phyloP scores from a whole-genome alignment of 2,329 filamentous ascomycete species.

The Fusarium pseudoanthophilum region DNA sequence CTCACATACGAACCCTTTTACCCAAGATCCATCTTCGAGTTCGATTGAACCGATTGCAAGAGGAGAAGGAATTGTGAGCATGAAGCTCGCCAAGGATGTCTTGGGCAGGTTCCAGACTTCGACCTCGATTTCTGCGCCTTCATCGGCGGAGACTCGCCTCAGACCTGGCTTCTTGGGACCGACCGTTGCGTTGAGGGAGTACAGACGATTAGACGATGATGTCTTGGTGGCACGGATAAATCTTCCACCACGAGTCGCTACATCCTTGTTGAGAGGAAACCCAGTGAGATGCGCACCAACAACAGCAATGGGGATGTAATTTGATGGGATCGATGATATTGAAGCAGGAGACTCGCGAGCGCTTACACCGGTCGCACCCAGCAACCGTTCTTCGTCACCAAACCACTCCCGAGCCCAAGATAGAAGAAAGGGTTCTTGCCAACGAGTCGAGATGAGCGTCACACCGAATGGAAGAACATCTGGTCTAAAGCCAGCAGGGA shows the following conservation, averaged over 20 bases:
- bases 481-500: conserved; percentile 59
- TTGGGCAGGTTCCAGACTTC: conserved; percentile 52
- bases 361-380: conserved; percentile 46
- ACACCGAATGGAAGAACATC: conserved; percentile 53
- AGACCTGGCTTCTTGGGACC: conserved; percentile 49
- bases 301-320: conserved; percentile 44
- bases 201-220: conserved; percentile 46
- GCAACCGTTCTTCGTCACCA: conserved; percentile 20
- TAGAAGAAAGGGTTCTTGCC: conserved; percentile 50
- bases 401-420: conserved; percentile 46
- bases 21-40: conserved; percentile 49
- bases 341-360: background rate
- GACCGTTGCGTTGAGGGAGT: conserved; percentile 35
- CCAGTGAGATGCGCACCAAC: conserved; percentile 51
- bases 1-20: conserved; percentile 53
- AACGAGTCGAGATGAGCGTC: conserved; percentile 50
- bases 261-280: conserved; percentile 50
- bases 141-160: conserved; percentile 34
- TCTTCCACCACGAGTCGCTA: conserved; percentile 45
- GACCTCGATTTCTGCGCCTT: conserved; percentile 47
- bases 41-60: conserved; percentile 52
- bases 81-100: conserved; percentile 46
- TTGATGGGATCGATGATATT: background rate
- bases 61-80: conserved; percentile 48
- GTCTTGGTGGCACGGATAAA: conserved; percentile 44